A percentile compares a stretch with the other conserved stretches of the same genome.
These are phyloP conservation scores for Casuarina cunninghamiana DNA, from an alignment of 306 rosid species.

Conservation along the genomic window DNA sequence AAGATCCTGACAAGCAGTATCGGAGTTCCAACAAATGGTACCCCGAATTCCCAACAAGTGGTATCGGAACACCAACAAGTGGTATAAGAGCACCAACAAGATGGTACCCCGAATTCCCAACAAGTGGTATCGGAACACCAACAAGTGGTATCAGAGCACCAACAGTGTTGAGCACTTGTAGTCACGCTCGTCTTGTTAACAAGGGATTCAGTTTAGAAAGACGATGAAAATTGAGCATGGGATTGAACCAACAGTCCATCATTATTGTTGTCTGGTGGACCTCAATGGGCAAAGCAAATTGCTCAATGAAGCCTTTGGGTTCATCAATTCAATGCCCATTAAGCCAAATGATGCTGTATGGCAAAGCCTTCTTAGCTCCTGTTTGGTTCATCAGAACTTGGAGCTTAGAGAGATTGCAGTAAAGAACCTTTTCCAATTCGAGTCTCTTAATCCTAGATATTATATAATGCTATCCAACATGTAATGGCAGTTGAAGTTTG, in stretches of 20 bases:
- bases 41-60: no score
- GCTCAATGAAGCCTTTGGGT: slow-evolving; percentile 67
- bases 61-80: no score
- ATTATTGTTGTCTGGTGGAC: slow-evolving; percentile 84
- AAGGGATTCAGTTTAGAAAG: slow-evolving; percentile 62
- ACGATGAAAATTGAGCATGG: slow-evolving; percentile 56
- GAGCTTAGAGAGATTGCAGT: slow-evolving; percentile 67
- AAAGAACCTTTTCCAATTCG: slow-evolving; percentile 43
- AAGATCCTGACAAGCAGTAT: no score
- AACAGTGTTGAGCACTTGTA: slow-evolving; percentile 74
- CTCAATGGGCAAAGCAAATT: slow-evolving; percentile 68
- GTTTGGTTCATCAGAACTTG: slow-evolving; percentile 64
- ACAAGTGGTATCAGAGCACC: no score
- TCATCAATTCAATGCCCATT: slow-evolving; percentile 54
- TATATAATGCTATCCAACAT: slow-evolving; percentile 66
- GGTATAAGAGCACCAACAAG: no score
- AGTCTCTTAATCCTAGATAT: slow-evolving; percentile 54
- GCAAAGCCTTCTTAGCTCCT: slow-evolving; percentile 82
- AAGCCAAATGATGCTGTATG: slow-evolving; percentile 68
- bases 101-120: no score
- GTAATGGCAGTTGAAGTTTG: slow-evolving; percentile 93
- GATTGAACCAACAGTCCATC: slow-evolving; percentile 66
- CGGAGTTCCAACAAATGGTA: no score
- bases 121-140: no score
- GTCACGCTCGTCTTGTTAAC: slow-evolving; percentile 69